Evolutionary conservation across 139 green algal species (phyloP).

Genomic region (Closterium sp.): DNA sequence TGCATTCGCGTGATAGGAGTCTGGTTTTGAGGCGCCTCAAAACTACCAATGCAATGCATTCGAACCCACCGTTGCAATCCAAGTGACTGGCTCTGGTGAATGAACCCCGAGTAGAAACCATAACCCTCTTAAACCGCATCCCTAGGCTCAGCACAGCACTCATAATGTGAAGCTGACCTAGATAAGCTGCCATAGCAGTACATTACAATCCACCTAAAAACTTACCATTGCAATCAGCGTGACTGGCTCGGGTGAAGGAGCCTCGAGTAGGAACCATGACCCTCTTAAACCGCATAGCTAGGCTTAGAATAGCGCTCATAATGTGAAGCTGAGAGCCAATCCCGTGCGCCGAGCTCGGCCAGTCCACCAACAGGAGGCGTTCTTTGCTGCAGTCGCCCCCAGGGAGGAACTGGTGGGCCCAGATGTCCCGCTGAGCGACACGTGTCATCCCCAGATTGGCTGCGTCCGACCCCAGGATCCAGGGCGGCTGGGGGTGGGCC

Average conservation of each 20-base stretch:
- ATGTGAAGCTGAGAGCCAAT: constrained; percentile 33
- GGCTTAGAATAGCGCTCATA: neutral
- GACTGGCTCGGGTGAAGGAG: neutral
- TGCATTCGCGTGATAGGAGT: no score
- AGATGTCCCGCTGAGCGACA: constrained; percentile 27
- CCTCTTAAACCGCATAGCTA: neutral
- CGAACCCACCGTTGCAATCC: no score
- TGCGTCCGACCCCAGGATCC: constrained; percentile 23
- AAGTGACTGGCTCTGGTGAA: no score
- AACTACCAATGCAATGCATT: no score
- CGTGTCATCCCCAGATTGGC: constrained; percentile 40
- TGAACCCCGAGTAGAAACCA: no score
- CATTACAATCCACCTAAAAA: no score
- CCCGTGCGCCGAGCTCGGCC: constrained; percentile 13
- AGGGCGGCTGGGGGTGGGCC: neutral
- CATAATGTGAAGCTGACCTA: no score
- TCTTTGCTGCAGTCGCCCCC: constrained; percentile 8
- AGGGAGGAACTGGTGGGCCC: constrained; percentile 18
- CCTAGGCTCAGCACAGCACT: no score
- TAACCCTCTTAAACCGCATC: no score
- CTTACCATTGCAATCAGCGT: neutral
- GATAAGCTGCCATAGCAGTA: no score
- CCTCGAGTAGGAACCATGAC: neutral
- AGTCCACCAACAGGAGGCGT: constrained; percentile 29
- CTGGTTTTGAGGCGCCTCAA: no score